phyloP scores from a whole-genome alignment of 768 basidiomycete genomes.

The Podaxis sp. region DNA sequence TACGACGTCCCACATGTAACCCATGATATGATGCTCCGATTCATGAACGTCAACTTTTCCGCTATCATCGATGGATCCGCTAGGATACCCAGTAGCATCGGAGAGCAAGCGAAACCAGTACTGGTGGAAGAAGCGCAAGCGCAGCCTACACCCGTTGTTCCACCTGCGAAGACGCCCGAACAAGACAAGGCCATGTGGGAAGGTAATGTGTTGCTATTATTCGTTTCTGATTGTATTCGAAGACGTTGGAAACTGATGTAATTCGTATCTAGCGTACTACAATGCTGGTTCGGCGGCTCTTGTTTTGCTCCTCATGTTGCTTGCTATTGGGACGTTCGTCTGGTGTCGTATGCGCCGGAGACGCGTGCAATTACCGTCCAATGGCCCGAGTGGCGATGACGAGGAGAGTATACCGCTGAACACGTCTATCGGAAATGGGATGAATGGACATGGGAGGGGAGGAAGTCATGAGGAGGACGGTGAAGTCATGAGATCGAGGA shows the following conservation, averaged over 20 bases:
- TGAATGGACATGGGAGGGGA: conserved; percentile 39
- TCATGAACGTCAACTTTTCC: conserved; percentile 90
- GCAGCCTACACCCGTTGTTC: conserved; percentile 33
- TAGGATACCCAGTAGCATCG: conserved; percentile 77
- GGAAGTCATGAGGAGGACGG: conserved; percentile 42
- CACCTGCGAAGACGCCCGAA: conserved; percentile 62
- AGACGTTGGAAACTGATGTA: background rate
- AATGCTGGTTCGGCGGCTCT: conserved; percentile 87
- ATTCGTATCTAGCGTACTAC: conserved; percentile 70
- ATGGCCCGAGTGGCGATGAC: conserved; percentile 23
- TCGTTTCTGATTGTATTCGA: background rate
- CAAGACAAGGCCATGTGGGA: conserved; percentile 91
- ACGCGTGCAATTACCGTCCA: conserved; percentile 40
- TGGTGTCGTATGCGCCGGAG: conserved; percentile 70
- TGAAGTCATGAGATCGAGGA: conserved; percentile 30
- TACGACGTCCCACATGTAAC: conserved; percentile 84
- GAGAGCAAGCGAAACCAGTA: conserved; percentile 65
- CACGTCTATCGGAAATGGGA: conserved; percentile 25
- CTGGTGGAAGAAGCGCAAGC: conserved; percentile 47
- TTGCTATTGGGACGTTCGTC: conserved; percentile 70
- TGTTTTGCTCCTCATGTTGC: conserved; percentile 73
- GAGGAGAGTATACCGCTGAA: conserved; percentile 79
- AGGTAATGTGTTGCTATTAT: conserved; percentile 44
- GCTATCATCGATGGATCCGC: conserved; percentile 80
- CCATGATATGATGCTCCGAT: conserved; percentile 98